phyloP scores from a whole-genome alignment of 495 filamentous ascomycete genomes.

The Penicillium alfredii region DNA sequence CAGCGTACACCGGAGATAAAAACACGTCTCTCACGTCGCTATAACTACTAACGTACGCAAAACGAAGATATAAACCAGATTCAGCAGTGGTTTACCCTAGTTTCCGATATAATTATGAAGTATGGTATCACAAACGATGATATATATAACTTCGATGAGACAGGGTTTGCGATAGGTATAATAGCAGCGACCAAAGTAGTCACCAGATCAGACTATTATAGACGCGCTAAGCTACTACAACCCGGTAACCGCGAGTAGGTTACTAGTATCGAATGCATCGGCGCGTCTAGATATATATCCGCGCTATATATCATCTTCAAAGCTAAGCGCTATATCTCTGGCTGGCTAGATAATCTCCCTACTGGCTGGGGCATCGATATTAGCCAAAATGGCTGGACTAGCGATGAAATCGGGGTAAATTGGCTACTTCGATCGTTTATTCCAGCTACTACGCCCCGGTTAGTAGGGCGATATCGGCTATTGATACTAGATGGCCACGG shows the following conservation, averaged over 20 bases:
- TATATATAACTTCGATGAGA: slow-evolving; percentile 8
- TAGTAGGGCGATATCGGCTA: slow-evolving; percentile 11
- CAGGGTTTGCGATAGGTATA: not conserved
- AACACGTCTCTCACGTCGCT: not conserved
- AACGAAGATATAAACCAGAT: not conserved
- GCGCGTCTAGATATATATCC: slow-evolving; percentile 4
- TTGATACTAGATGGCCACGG: slow-evolving; percentile 24
- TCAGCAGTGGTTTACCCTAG: slow-evolving; percentile 15
- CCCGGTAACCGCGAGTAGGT: not conserved
- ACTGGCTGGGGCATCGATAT: slow-evolving; percentile 12
- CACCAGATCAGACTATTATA: not conserved
- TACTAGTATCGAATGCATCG: slow-evolving; percentile 2
- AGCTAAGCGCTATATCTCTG: slow-evolving; percentile 1
- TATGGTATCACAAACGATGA: slow-evolving; percentile 1
- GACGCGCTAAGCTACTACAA: not conserved
- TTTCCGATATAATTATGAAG: not conserved
- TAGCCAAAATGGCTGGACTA: not conserved
- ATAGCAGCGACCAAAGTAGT: not conserved
- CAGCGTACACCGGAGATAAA: not conserved
- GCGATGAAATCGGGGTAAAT: not conserved
- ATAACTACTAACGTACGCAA: not conserved
- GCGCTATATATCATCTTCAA: slow-evolving; percentile 2
- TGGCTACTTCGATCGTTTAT: slow-evolving; percentile 1
- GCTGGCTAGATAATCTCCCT: slow-evolving; percentile 8
- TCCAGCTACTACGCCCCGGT: not conserved